Evolutionary conservation across 306 rosid species (phyloP), one percentile per base, ranked within the genome.

Genomic region (Sindora glabra): DNA sequence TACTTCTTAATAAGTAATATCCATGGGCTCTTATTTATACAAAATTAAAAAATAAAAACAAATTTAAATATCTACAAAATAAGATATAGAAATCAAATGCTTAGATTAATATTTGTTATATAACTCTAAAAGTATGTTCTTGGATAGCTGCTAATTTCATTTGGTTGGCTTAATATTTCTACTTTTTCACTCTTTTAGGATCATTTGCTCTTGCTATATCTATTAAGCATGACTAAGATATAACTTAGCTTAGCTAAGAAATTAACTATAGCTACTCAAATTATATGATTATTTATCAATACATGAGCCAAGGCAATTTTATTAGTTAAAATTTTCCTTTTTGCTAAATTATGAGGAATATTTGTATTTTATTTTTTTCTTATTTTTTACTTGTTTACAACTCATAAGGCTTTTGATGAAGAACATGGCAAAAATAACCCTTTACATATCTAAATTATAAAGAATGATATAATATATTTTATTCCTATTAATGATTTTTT

Each of bases 261-360:
- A 71, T 71, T 91, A 84, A 91, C 85, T 79, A 87, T 96, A 0
- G 96, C 97, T 37, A 96, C 97, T 25, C 96, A 91, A 74, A 72
- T 87, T 70, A 84, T 91, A 87, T 91, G 58, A 65, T 48, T 56
- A 21, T 47, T 56, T 11, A 26, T 3, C n/a, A n/a, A n/a, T 29
- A n/a, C n/a, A n/a, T 27, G 9, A 23, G 40, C 33, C 14, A 22
- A 13, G 39, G 17, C 32, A 26, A n/a, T n/a, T n/a, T 69, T 62
- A 8, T 26, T 34, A 60, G 18, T 10, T 8, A 37, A 56, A 40
- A 27, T 68, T 49, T 62, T 19, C 25, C n/a, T 39, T 30, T 40
- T 64, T 14, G 39, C 24, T 37, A 21, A 18, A 64, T 1, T 9
- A 6, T 25, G 56, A 23, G 41, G 57, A 69, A 46, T 44, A 32